Percentiles rank a stretch among this genome's conserved stretches.
phyloP scores from a whole-genome alignment of 306 rosid genomes.

The Betula pendula region DNA sequence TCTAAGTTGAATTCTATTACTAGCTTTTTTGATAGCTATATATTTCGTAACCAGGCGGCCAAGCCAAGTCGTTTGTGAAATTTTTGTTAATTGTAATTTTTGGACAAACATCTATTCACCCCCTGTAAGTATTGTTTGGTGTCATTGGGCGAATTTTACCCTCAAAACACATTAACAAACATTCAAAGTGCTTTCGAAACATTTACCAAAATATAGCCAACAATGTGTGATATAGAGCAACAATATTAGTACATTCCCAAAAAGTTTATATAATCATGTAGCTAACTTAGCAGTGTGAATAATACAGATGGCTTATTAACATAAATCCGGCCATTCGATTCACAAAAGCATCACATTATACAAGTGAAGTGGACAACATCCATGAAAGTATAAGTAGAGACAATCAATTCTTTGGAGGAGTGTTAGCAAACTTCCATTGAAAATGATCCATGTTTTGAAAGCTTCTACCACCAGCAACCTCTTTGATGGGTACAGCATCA shows the following conservation, averaged over 20 bases:
- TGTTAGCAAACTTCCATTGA: constrained; percentile 50
- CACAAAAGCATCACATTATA: not conserved
- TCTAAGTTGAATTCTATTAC: too few relatives aligned
- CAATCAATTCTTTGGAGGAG: constrained; percentile 45
- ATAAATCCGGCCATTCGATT: not conserved
- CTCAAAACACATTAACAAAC: too few relatives aligned
- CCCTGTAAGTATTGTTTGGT: too few relatives aligned
- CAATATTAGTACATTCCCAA: not conserved
- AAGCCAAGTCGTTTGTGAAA: too few relatives aligned
- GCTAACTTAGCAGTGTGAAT: not conserved
- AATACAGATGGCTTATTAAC: not conserved
- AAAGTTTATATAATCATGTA: not conserved
- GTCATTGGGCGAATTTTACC: too few relatives aligned
- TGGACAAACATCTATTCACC: too few relatives aligned
- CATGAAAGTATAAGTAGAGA: not conserved
- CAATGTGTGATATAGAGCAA: not conserved
- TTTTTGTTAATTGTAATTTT: too few relatives aligned
- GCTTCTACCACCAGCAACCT: constrained; percentile 50
- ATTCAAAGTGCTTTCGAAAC: too few relatives aligned
- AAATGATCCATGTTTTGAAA: not conserved
- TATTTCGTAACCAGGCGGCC: too few relatives aligned
- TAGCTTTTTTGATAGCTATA: too few relatives aligned
- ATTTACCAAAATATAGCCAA: too few relatives aligned
- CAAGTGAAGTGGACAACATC: not conserved
- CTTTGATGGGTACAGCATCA: constrained; percentile 45